phyloP scores from a whole-genome alignment of 768 basidiomycete genomes.

The Russula vinacea region DNA sequence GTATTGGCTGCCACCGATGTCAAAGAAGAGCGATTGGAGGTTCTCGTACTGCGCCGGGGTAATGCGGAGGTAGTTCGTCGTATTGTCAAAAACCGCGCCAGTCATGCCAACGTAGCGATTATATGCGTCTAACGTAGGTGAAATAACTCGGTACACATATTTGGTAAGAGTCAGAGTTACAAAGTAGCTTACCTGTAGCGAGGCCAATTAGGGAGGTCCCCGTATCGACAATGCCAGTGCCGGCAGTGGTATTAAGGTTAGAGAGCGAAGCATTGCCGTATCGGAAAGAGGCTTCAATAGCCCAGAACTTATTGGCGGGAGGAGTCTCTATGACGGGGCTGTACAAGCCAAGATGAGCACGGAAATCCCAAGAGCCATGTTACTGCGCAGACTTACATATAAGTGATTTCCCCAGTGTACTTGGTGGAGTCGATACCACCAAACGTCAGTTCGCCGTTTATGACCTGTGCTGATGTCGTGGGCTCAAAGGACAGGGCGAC shows the following conservation, averaged over 20 bases:
- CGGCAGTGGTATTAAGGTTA: conserved; percentile 34
- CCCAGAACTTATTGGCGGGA: conserved; percentile 38
- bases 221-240: conserved; percentile 41
- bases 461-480: conserved; percentile 25
- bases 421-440: conserved; percentile 38
- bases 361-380: not conserved
- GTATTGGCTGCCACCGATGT: conserved; percentile 37
- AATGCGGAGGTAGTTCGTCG: conserved; percentile 34
- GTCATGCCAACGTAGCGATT: conserved; percentile 35
- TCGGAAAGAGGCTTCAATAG: conserved; percentile 37
- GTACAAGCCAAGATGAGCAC: conserved; percentile 6
- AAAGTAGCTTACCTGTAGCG: conserved; percentile 32
- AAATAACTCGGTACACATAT: conserved; percentile 26
- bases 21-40: conserved; percentile 38
- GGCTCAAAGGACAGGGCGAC: conserved; percentile 39
- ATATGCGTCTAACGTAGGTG: conserved; percentile 33
- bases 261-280: conserved; percentile 27
- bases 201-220: conserved; percentile 39
- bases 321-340: conserved; percentile 36
- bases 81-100: conserved; percentile 35
- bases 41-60: conserved; percentile 33
- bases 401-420: conserved; percentile 37
- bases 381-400: conserved; percentile 29
- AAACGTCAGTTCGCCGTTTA: conserved; percentile 41
- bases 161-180: not conserved